These are phyloP conservation scores for Podospora fimiseda DNA, from an alignment of 495 filamentous ascomycete species.

Conservation along the genomic window DNA sequence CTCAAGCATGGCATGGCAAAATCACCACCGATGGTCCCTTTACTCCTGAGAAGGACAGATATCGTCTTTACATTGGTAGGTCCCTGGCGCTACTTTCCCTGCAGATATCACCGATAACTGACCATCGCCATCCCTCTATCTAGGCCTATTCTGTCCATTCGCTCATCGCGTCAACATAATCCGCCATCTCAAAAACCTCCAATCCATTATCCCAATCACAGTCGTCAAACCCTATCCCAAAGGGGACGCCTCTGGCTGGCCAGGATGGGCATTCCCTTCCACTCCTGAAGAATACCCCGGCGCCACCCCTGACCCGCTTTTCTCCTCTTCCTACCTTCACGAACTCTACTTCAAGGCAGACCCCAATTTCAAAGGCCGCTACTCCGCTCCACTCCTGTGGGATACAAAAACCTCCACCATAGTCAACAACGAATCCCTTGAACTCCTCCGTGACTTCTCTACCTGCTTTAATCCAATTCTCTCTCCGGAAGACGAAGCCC, in stretches of 20 bases:
- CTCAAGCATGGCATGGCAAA: conserved; percentile 11
- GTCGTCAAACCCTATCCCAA: conserved; percentile 40
- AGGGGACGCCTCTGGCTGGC: conserved; percentile 17
- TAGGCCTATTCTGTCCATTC: conserved; percentile 21
- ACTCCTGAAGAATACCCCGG: conserved; percentile 48
- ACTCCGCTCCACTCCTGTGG: conserved; percentile 72
- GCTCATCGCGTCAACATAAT: conserved; percentile 69
- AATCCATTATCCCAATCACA: conserved; percentile 57
- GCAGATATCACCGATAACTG: not conserved
- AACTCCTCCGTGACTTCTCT: conserved; percentile 70
- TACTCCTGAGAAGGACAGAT: conserved; percentile 61
- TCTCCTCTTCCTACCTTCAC: conserved; percentile 53
- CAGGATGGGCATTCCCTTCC: conserved; percentile 71
- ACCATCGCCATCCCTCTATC: not conserved
- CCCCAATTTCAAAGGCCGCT: conserved; percentile 60
- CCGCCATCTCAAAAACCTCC: conserved; percentile 62
- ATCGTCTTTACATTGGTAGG: conserved; percentile 59
- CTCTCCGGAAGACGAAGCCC: conserved; percentile 36
- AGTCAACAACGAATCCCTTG: conserved; percentile 76
- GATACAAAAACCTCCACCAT: conserved; percentile 66
- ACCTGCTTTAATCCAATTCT: conserved; percentile 66
- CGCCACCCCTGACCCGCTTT: conserved; percentile 53
- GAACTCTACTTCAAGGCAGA: conserved; percentile 68
- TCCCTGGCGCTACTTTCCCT: conserved; percentile 22
- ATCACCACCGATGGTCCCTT: conserved; percentile 22